Base-by-base conservation (phyloP, 257 asterid species). In the Solanum ossicruentum region DNA sequence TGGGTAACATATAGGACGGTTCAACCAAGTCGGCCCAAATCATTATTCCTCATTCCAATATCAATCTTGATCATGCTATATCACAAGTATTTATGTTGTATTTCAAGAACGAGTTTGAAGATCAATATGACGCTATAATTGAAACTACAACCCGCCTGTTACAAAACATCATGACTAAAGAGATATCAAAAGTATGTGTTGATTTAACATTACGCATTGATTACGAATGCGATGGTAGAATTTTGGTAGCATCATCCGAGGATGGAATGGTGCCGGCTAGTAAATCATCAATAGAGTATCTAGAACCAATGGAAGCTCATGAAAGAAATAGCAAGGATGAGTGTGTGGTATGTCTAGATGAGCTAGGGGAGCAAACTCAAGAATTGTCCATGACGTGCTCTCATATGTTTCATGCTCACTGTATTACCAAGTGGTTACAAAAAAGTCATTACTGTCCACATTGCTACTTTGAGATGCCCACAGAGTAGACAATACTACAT, bases 391-490 rank as follows among this genome's bases (percentile, higher is more conserved):
- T 85, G 83, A 86, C 88, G 1, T 87, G 88, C 47, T 56, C 32
- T 3, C 89, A 87, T 43, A 39, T 65, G 54, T 85, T 85, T 55
- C 89, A 87, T 18, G 72, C 66, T 0, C 16, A 57, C 1, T 87
- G 89, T 81, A 77, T 87, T 58, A 12, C 6, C 0, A 47, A 26
- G 26, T 87, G 88, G 89, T 55, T 85, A 2, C 1, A 15, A 13
- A 57, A 8, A 8, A 85, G 85, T 7, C 88, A 77, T 12, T 66
- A 4, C 18, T 87, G 89, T 8, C 89, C 89, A 2, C 72, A 77
- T 26, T 87, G 88, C 43, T 83, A 85, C 6, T 75, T 18, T 7
- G n/a, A 84, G 52, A 45, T 71, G 32, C 41, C 70, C 12, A 63
- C 28, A 0, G 26, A 69, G 28, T 66, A 16, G 8, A 69, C 26